Base-by-base conservation (phyloP, 768 basidiomycete species). In the Rhizopogon roseolus region DNA sequence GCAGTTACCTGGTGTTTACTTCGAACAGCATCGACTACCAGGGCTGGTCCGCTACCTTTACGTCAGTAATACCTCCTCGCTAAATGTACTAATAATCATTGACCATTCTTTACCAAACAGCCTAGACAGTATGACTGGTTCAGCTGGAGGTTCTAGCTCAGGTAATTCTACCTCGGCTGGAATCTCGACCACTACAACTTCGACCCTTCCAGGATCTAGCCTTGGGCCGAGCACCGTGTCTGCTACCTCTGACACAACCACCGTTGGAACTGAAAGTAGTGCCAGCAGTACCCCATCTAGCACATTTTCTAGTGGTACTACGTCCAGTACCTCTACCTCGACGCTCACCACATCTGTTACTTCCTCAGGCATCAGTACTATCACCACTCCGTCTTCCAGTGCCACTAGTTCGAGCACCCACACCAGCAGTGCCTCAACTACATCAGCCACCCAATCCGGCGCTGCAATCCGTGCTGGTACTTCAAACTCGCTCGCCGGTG, bases 1-100 rank as follows among this genome's bases (percentile, higher is more conserved):
- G 5, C 44, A 90, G 87, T 59, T 89, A 88, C 66, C 64, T 90
- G 56, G 76, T 76, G 55, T 82, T 90, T 61, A 76, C 66, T 27
- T 79, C 76, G 3, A 71, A 61, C 22, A 34, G 69, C 55, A 28
- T 49, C 41, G 54, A 60, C 1, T 81, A 80, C 52, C 54, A 54
- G 0, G 71, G 65, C 25, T 86, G 70, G 63, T 86, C 86, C 0
- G 75, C 79, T 0, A 73, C 71, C 56, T 88, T 90, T 71, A 62
- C 64, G 85, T 84, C 57, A 48, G 80, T 70, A 2, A 39, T 6
- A 4, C 28, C 45, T 34, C 19, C 14, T 41, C 10, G 36, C 36
- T 16, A 22, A 9, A 37, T 11, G 40, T 19, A n/a, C 34, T 5
- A 28, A 3, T 5, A 28, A 3, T 48, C 6, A 1, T 41, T 63